phyloP scores from a whole-genome alignment of 495 filamentous ascomycete genomes.

The Elaphomyces granulatus region DNA sequence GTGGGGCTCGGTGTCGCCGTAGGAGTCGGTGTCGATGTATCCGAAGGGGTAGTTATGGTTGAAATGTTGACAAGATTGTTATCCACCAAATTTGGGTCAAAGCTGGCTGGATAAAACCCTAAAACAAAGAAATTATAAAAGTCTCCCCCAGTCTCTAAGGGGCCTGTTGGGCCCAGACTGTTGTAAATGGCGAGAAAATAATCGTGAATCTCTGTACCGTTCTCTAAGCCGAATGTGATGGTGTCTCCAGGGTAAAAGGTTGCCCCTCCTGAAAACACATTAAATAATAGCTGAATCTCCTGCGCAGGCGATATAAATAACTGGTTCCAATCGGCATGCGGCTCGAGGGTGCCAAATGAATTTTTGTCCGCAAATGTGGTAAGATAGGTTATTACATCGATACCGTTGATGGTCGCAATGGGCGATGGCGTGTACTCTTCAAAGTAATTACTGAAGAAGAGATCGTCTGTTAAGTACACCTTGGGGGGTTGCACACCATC shows the following conservation, averaged over 20 bases:
- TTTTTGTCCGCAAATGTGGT: not conserved
- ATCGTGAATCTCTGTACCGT: slow-evolving; percentile 18
- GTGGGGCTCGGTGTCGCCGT: not conserved
- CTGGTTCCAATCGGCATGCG: slow-evolving; percentile 38
- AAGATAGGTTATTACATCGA: slow-evolving; percentile 25
- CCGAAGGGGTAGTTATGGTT: not conserved
- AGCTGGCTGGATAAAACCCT: slow-evolving; percentile 7
- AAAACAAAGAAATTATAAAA: slow-evolving; percentile 37
- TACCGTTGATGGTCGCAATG: slow-evolving; percentile 32
- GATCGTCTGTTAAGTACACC: slow-evolving; percentile 19
- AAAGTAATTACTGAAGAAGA: slow-evolving; percentile 1
- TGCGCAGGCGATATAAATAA: slow-evolving; percentile 29
- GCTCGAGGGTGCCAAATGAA: slow-evolving; percentile 24
- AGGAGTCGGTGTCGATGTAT: slow-evolving; percentile 1
- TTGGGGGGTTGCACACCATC: slow-evolving; percentile 36
- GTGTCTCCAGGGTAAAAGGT: slow-evolving; percentile 36
- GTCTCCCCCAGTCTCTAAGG: slow-evolving; percentile 33
- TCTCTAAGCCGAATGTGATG: slow-evolving; percentile 25
- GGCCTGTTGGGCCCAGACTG: slow-evolving; percentile 19
- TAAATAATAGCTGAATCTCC: slow-evolving; percentile 26
- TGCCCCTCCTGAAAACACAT: slow-evolving; percentile 20
- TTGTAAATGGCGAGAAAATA: slow-evolving; percentile 27
- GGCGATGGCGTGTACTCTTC: slow-evolving; percentile 9
- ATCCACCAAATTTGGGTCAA: not conserved
- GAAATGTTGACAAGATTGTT: not conserved